Base-by-base conservation (phyloP, 2,329 filamentous ascomycete genomes). In the Fusarium hostae region DNA sequence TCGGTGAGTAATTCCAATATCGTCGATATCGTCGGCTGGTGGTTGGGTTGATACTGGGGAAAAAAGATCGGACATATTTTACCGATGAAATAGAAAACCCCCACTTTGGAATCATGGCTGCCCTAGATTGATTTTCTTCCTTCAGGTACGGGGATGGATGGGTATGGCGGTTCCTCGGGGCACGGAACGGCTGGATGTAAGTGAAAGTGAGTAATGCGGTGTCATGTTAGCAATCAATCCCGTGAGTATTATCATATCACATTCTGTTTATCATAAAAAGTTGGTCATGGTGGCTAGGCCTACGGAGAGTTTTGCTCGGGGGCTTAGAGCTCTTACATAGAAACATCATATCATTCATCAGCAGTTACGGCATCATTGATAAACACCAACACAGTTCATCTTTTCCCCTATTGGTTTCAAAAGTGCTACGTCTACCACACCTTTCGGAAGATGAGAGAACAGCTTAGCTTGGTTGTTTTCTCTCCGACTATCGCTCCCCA, bases 321-420 rank as follows among this genome's bases (percentile, higher is more conserved):
- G 52, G 35, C 39, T 13, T 37, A 37, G 28, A 37, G 65, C 40
- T 56, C 69, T 66, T 59, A 66, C 39, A 72, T 72, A 66, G 70
- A 68, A 56, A 61, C 51, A 40, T 61, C 66, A 68, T 48, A 70
- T 66, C 55, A 71, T 71, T 68, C 64, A 71, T 71, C 69, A 72
- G 69, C 66, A 59, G 40, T 74, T 66, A 73, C 69, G 43, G 62
- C 59, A 68, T 72, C 55, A 59, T 75, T 75, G 72, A 73, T 66
- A 73, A 73, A 69, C 47, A 66, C 51, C 59, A 59, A 73, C 63
- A 62, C 40, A 72, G 47, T 61, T 60, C 54, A 57, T 71, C 59
- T 59, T 65, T 66, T 69, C 45, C 59, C 59, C 16, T 30, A 45
- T 72, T 69, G 47, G 69, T 61, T 37, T 63, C 41, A 24, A 41